Base-by-base conservation (phyloP, 805 yeast species). In the Pichia ethanolica region DNA sequence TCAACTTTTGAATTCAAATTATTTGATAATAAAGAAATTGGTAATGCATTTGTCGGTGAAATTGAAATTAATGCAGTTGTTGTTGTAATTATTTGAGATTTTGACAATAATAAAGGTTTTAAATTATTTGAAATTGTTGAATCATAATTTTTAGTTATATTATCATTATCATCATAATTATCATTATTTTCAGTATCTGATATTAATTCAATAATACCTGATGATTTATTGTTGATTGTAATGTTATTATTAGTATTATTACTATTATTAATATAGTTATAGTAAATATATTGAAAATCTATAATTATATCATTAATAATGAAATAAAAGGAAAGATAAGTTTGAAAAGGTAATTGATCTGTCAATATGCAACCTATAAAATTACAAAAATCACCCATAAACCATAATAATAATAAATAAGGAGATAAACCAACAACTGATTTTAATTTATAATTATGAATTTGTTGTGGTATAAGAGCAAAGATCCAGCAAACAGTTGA, bases 331-430 rank as follows among this genome's bases (percentile, higher is more conserved):
- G 95, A 87, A 14, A 89, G 69, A 26, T 81, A 68, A 10, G 81
- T 75, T 62, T 89, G 97, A 66, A 89, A 90, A n/a, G 83, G 80
- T 43, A 89, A 70, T 53, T 90, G 97, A 7, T 77, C 63, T 0
- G 96, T 89, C 43, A 89, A 62, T 0, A 86, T 51, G 53, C 96
- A 88, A 0, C 97, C 97, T 0, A 75, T 42, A 32, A 83, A 64
- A 38, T 63, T 61, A 10, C 58, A 55, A 20, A 63, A 46, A 44
- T 69, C 72, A 14, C 71, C 71, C 9, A 64, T 42, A 39, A 64
- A 57, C 68, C 71, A 65, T 12, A 66, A 57, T 5, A 61, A 33
- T 14, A 69, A 52, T 46, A 67, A 64, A 25, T 53, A 55, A 1
- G 57, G 58, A 5, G 71, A 64, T 20, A 69, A 55, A 0, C 69